Conservation (phyloP, 1,139 yeast genomes). For the Blastobotrys niveus region DNA sequence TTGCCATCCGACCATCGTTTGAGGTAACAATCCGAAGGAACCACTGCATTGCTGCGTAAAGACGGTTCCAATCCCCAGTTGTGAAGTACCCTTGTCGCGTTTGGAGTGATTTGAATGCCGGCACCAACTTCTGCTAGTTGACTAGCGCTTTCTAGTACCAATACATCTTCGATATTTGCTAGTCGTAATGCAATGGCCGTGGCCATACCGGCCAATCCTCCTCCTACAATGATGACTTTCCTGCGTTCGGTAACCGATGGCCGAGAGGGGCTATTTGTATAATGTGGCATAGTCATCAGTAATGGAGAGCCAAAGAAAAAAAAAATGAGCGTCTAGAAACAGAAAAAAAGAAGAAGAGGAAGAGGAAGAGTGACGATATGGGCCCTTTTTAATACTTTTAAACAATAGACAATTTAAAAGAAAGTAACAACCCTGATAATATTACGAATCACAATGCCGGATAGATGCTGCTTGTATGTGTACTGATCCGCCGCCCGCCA, state of each 20-base stretch:
- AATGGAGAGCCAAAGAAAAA: background rate
- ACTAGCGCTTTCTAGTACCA: slow-evolving; percentile 36
- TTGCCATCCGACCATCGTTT: slow-evolving; percentile 18
- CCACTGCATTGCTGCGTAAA: slow-evolving; percentile 27
- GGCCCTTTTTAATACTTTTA: too few species aligned
- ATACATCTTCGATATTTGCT: slow-evolving; percentile 7
- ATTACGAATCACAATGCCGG: too few species aligned
- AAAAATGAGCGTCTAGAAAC: background rate
- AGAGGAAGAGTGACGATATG: background rate
- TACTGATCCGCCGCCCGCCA: too few species aligned
- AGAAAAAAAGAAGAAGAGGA: background rate
- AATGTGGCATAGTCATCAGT: background rate
- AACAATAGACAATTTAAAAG: too few species aligned
- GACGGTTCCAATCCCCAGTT: slow-evolving; percentile 30
- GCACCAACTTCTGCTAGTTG: slow-evolving; percentile 41
- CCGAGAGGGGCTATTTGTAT: background rate
- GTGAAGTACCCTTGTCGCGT: slow-evolving; percentile 29
- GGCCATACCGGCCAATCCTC: slow-evolving; percentile 13
- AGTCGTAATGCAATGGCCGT: slow-evolving; percentile 11
- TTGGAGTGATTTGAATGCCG: slow-evolving; percentile 40
- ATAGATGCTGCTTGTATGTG: too few species aligned
- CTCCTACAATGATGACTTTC: slow-evolving; percentile 13
- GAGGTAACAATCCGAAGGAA: slow-evolving; percentile 26
- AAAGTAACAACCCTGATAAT: too few species aligned
- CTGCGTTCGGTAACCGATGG: slow-evolving; percentile 3